Base-by-base conservation (phyloP, 2,329 filamentous ascomycete genomes). In the Colletotrichum paranaense region DNA sequence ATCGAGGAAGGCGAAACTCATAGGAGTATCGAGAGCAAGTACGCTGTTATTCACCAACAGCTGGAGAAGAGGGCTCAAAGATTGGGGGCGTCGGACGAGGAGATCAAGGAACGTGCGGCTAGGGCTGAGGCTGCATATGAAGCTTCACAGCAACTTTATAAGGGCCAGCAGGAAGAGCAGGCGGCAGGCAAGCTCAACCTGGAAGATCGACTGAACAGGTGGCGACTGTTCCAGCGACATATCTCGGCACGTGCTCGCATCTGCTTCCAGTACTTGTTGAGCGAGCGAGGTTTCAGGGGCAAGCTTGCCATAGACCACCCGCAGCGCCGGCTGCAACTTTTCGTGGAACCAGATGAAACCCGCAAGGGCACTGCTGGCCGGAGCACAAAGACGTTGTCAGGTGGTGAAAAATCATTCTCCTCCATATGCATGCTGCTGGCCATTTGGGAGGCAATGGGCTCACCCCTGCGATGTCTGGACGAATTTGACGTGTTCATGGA, bases 401-500 rank as follows among this genome's bases (percentile, higher is more conserved):
- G 97, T 66, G 97, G 97, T 35, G 97, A 99, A 81, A 99, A 99
- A 82, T 98, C 96, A 0, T 99, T 98, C 82, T 97, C 95, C 4
- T 98, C 96, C 4, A 97, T 98, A 73, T 99, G 97, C 83, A 89
- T 99, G 77, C 86, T 99, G 67, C 88, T 99, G 38, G 91, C 95
- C 2, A 92, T 99, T 22, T 99, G 97, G 97, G 97, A 99, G 80
- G 96, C 97, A 35, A 99, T 99, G 93, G 96, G 97, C 12, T 97
- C 95, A 22, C 96, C 95, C 0, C 93, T 99, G 74, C 91, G 97
- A 67, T 99, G 97, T 79, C 87, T 99, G 67, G 97, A 99, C 83
- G 97, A 99, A 83, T 99, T 98, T 80, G 97, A 99, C 81, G 97
- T 99, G 38, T 99, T 98, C 87, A 99, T 99, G 97, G 97, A 99